These are phyloP conservation scores for Piromyces sp. DNA, from an alignment of 192 early-diverging fungal genomes.

Conservation along the genomic window DNA sequence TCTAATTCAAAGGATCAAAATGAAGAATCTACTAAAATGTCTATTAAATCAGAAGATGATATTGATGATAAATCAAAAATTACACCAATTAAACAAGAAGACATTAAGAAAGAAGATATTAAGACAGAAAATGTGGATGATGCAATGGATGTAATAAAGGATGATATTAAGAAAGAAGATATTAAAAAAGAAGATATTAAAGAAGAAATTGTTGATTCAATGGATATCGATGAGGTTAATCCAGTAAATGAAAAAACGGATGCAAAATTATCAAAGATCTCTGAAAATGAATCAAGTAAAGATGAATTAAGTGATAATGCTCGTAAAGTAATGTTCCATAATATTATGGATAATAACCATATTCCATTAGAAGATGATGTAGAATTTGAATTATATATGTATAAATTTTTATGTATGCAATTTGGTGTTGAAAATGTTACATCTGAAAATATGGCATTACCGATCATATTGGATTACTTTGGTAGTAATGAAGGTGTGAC, in stretches of 20 bases:
- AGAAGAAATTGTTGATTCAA: not conserved
- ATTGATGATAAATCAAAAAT: too few species aligned
- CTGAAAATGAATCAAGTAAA: not conserved
- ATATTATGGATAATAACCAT: not conserved
- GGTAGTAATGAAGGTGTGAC: not conserved
- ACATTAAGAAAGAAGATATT: too few species aligned
- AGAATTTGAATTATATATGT: not conserved
- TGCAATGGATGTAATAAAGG: too few species aligned
- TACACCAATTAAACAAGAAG: too few species aligned
- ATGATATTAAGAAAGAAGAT: not conserved
- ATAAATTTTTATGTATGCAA: not conserved
- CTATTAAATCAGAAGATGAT: too few species aligned
- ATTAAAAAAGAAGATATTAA: not conserved
- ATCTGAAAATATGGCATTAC: not conserved
- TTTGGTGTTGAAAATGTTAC: not conserved
- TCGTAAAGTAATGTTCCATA: not conserved
- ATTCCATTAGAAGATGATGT: not conserved
- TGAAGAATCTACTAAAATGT: too few species aligned
- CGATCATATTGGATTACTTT: not conserved
- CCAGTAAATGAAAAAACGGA: too few species aligned
- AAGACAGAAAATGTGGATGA: too few species aligned
- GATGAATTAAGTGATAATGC: not conserved
- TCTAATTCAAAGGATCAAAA: too few species aligned
- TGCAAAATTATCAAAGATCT: too few species aligned
- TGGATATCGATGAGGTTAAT: not conserved